These are phyloP conservation scores for Puya raimondii DNA, from an alignment of 176 grass and related monocot genomes.

Conservation along the genomic window DNA sequence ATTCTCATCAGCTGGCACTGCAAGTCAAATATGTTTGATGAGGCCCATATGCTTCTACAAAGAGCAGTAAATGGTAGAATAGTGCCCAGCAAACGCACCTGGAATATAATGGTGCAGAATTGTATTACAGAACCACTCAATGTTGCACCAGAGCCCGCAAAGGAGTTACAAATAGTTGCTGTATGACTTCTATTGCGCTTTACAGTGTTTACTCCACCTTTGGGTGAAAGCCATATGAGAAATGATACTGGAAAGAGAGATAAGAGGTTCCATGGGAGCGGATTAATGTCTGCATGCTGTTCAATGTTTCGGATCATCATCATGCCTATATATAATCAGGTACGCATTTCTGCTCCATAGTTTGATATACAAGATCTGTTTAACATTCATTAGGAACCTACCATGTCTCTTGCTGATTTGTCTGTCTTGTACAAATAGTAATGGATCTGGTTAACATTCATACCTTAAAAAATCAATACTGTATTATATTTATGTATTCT, in stretches of 20 bases:
- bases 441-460: not conserved
- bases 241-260: not conserved
- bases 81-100: constrained; percentile 51
- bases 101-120: constrained; percentile 69
- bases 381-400: not conserved
- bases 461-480: not conserved
- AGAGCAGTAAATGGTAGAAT: constrained; percentile 45
- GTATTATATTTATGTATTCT: not conserved
- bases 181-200: constrained; percentile 9
- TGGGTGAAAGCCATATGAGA: not conserved
- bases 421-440: not conserved
- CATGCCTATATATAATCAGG: not conserved
- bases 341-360: not conserved
- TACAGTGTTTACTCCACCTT: constrained; percentile 3
- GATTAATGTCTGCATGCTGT: not conserved
- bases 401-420: not conserved
- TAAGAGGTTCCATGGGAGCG: not conserved
- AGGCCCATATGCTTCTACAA: constrained; percentile 52
- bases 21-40: constrained; percentile 70
- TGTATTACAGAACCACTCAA: constrained; percentile 32
- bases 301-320: not conserved
- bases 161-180: constrained; percentile 20
- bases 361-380: not conserved
- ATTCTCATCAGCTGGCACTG: constrained; percentile 96
- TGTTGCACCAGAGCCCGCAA: constrained; percentile 24